Evolutionary conservation across 2,329 filamentous ascomycete genomes (phyloP).

Genomic region (Grosmannia clavigera): DNA sequence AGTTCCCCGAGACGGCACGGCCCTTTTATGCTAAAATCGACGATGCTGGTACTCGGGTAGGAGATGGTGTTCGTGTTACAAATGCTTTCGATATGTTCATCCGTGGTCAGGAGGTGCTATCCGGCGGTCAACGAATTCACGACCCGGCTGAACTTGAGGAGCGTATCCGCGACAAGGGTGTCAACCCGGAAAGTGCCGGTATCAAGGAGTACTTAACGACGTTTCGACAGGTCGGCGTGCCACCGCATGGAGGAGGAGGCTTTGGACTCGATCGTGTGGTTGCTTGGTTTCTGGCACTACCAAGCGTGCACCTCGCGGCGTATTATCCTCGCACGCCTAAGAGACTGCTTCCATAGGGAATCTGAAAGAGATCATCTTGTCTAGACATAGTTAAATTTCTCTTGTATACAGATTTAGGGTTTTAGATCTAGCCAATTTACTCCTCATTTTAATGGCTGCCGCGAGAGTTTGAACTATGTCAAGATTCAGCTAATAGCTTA

Average conservation of each 20-base stretch:
- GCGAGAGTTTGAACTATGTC: too few relatives aligned
- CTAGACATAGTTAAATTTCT: too few relatives aligned
- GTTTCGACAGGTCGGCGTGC: conserved; percentile 68
- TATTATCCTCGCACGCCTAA: conserved; percentile 50
- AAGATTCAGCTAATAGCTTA: too few relatives aligned
- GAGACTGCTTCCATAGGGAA: conserved; percentile 36
- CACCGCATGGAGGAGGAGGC: conserved; percentile 78
- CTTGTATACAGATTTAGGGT: too few relatives aligned
- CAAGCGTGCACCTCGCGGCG: conserved; percentile 43
- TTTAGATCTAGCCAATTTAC: too few relatives aligned
- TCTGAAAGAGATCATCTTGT: not conserved
- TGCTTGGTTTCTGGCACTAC: conserved; percentile 45
- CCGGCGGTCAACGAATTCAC: conserved; percentile 85
- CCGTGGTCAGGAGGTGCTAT: conserved; percentile 84
- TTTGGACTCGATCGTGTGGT: conserved; percentile 83
- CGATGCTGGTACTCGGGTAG: conserved; percentile 47
- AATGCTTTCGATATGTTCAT: conserved; percentile 77
- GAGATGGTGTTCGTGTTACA: conserved; percentile 23
- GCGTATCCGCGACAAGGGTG: conserved; percentile 65
- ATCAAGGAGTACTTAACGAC: conserved; percentile 83
- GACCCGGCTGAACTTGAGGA: conserved; percentile 62
- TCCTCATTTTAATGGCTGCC: too few relatives aligned
- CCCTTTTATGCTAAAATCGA: conserved; percentile 89
- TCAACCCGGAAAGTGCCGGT: conserved; percentile 59
- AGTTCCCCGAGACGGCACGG: conserved; percentile 79